Evolutionary conservation across 805 yeast species (phyloP).

Genomic region (Lachancea fermentati): DNA sequence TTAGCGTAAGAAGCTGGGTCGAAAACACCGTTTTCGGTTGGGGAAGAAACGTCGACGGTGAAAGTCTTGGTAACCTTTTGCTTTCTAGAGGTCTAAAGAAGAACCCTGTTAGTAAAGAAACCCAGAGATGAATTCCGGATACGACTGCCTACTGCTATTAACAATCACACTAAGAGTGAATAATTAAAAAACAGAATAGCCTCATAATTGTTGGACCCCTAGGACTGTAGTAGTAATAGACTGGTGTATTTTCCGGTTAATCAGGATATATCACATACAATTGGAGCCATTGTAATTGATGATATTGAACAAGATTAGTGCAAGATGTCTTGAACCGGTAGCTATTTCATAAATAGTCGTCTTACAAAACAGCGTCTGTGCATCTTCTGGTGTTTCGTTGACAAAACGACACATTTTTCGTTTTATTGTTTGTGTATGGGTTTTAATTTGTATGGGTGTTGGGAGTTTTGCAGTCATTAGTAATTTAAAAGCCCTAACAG

Average conservation of each 20-base stretch:
- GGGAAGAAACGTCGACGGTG: slow-evolving; percentile 94
- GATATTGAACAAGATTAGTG: background rate
- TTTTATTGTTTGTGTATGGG: too few relatives aligned
- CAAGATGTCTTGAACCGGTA: too few relatives aligned
- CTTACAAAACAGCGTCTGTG: too few relatives aligned
- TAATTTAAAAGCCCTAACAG: too few relatives aligned
- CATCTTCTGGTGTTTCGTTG: too few relatives aligned
- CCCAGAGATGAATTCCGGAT: slow-evolving; percentile 7
- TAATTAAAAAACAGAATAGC: slow-evolving; percentile 30
- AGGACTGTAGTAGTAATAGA: slow-evolving; percentile 10
- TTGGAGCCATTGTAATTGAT: slow-evolving; percentile 72
- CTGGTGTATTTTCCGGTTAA: slow-evolving; percentile 10
- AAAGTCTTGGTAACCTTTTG: slow-evolving; percentile 82
- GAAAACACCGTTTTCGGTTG: slow-evolving; percentile 94
- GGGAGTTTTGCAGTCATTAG: too few relatives aligned
- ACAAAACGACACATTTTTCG: too few relatives aligned
- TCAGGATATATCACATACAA: slow-evolving; percentile 56
- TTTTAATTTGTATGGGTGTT: too few relatives aligned
- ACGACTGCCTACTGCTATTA: slow-evolving; percentile 36
- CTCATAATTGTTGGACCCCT: slow-evolving; percentile 1
- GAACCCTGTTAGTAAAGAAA: slow-evolving; percentile 10
- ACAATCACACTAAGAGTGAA: slow-evolving; percentile 32
- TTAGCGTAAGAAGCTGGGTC: slow-evolving; percentile 97
- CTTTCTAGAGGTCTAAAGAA: slow-evolving; percentile 68
- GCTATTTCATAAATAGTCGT: too few relatives aligned